Evolutionary conservation across 306 rosid species (phyloP), one percentile per base, ranked within the genome.

Genomic region (Ormosia semicastrata): DNA sequence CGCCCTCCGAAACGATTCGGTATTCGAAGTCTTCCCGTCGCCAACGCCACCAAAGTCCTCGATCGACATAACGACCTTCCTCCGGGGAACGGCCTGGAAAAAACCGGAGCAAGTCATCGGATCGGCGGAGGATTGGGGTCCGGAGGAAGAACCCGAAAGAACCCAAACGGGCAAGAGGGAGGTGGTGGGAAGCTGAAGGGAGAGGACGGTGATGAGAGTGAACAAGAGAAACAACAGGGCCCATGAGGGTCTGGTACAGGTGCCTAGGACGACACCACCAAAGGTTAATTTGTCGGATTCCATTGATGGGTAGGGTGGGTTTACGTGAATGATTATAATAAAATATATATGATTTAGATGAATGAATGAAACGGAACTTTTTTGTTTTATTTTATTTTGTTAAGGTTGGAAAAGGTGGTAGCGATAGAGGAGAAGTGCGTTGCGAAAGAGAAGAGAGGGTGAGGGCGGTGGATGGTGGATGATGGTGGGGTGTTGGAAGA

Each of bases 1-100:
- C 34, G 97, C 99, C 83, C 46, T 79, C 54, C 90, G 86, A 77
- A 95, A 92, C 71, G 96, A 53, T 33, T 84, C 91, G 5, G 98
- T 95, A 58, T 95, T 92, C 4, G 93, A 95, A 41, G 94, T 93
- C 8, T 41, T 80, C 4, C 98, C 98, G 66, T 95, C 98, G 4
- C 96, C 93, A 4, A 93, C 91, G 4, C 91, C 99, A 0, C 96
- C 97, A 79, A 95, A 95, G 30, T 92, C 99, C 36, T 40, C 56
- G 59, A 95, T 86, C 52, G 97, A 95, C 92, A 49, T 84, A 52
- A 86, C 88, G 13, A 56, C 15, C 87, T 79, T 86, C 81, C 90
- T 78, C 78, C 36, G 40, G 4, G 79, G 69, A 11, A 33, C 73
- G 2, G n/a, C 15, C 17, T 24, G 75, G 54, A 90, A 93, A 44